phyloP scores from a whole-genome alignment of 148 eudicot genomes.

The Polygonum maritimum region DNA sequence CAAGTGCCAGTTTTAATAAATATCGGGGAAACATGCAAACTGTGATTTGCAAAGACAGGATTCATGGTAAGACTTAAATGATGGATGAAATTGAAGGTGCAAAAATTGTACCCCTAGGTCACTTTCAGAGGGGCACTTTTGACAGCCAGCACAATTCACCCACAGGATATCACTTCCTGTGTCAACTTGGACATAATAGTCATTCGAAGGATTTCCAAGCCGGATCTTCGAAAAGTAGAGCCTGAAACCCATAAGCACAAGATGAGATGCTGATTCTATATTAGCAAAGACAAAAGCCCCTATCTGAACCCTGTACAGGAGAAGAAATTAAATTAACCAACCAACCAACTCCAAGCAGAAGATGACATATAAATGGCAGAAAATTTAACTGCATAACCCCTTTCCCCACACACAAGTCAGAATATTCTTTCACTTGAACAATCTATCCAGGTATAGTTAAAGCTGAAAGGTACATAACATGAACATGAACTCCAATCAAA shows the following conservation, averaged over 20 bases:
- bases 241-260: slow-evolving; percentile 22
- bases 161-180: slow-evolving; percentile 93
- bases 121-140: slow-evolving; percentile 77
- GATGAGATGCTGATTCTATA: neutral
- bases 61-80: neutral
- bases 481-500: neutral
- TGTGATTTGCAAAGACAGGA: neutral
- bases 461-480: neutral
- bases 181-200: slow-evolving; percentile 92
- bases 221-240: slow-evolving; percentile 87
- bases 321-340: neutral
- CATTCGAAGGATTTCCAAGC: slow-evolving; percentile 79
- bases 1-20: neutral
- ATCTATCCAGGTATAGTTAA: neutral
- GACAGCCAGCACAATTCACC: slow-evolving; percentile 89
- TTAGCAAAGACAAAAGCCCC: neutral
- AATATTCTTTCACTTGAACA: neutral
- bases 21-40: neutral
- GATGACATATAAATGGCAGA: neutral
- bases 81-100: neutral
- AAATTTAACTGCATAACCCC: neutral
- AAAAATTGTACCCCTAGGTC: slow-evolving; percentile 54
- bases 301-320: neutral
- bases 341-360: neutral
- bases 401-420: neutral